Conservation (phyloP, 495 filamentous ascomycete genomes). For the Neurospora africana region DNA sequence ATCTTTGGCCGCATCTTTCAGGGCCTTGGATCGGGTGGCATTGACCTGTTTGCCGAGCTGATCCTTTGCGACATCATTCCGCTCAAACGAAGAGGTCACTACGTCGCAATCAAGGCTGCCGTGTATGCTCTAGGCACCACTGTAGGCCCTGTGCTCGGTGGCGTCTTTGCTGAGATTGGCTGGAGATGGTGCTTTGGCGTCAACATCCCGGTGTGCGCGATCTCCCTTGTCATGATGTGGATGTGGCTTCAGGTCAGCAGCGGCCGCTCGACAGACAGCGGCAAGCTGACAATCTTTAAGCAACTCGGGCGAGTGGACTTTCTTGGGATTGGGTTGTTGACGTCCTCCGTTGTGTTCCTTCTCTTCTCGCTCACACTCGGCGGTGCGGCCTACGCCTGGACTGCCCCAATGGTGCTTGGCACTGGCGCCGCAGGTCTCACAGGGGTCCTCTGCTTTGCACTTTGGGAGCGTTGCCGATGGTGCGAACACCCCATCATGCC, state of each 20-base stretch:
- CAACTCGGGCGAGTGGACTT: conserved; percentile 19
- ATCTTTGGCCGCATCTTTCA: conserved; percentile 68
- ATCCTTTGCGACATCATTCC: conserved; percentile 61
- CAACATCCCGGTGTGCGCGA: conserved; percentile 19
- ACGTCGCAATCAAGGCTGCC: conserved; percentile 45
- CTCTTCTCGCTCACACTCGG: conserved; percentile 24
- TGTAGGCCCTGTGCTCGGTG: conserved; percentile 64
- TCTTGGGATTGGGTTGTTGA: conserved; percentile 20
- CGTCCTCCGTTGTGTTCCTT: conserved; percentile 20
- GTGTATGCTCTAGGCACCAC: conserved; percentile 67
- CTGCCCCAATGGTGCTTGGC: conserved; percentile 10
- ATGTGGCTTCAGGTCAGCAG: conserved; percentile 19
- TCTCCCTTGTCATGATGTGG: conserved; percentile 19
- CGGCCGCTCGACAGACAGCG: conserved; percentile 1
- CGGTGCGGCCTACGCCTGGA: conserved; percentile 19
- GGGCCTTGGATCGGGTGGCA: conserved; percentile 73
- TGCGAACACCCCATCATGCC: conserved; percentile 25
- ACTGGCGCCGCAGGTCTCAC: conserved; percentile 12
- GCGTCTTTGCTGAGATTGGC: conserved; percentile 51
- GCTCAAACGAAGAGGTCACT: conserved; percentile 53
- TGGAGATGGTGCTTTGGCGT: conserved; percentile 22
- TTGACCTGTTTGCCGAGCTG: conserved; percentile 28
- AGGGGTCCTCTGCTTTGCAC: conserved; percentile 14
- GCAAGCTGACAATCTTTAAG: not conserved
- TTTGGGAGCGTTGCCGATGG: conserved; percentile 18